Evolutionary conservation across 2,329 filamentous ascomycete species (phyloP).

Genomic region (Fusarium irregulare): DNA sequence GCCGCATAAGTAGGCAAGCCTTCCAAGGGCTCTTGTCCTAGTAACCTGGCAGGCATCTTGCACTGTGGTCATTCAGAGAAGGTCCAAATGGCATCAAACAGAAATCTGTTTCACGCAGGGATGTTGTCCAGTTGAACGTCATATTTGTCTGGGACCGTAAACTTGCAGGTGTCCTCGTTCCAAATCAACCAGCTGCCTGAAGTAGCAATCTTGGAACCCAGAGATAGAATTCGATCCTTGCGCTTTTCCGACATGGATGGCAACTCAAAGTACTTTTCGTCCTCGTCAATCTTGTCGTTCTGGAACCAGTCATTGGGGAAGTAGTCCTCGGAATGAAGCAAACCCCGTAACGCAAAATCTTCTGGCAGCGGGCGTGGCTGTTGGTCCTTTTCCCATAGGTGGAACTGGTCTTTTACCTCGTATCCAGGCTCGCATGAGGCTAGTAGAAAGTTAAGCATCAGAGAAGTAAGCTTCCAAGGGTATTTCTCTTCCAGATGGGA

Average conservation of each 20-base stretch:
- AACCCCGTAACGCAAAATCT: slow-evolving; percentile 73
- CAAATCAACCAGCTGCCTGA: slow-evolving; percentile 60
- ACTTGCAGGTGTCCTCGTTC: slow-evolving; percentile 52
- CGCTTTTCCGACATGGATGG: slow-evolving; percentile 68
- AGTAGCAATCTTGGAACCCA: slow-evolving; percentile 62
- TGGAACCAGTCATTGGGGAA: slow-evolving; percentile 70
- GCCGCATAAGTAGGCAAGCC: neutral
- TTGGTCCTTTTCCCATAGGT: slow-evolving; percentile 56
- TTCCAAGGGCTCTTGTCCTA: neutral
- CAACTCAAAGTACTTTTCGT: slow-evolving; percentile 72
- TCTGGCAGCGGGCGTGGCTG: slow-evolving; percentile 71
- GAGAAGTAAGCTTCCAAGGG: slow-evolving; percentile 63
- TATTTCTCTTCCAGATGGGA: slow-evolving; percentile 56
- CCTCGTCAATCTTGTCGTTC: slow-evolving; percentile 70
- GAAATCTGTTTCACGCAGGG: neutral
- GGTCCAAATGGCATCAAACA: neutral
- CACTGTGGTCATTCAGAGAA: neutral
- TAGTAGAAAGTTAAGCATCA: slow-evolving; percentile 54
- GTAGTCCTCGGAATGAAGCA: slow-evolving; percentile 69
- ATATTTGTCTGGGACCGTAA: slow-evolving; percentile 54
- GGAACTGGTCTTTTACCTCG: slow-evolving; percentile 61
- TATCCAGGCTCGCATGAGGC: slow-evolving; percentile 44
- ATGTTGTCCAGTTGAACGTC: slow-evolving; percentile 43
- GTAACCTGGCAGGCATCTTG: neutral
- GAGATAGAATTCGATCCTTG: slow-evolving; percentile 68